These are phyloP conservation scores for Labyrinthula sp. DNA, from an alignment of 352 stramenopile genomes.

Conservation along the genomic window DNA sequence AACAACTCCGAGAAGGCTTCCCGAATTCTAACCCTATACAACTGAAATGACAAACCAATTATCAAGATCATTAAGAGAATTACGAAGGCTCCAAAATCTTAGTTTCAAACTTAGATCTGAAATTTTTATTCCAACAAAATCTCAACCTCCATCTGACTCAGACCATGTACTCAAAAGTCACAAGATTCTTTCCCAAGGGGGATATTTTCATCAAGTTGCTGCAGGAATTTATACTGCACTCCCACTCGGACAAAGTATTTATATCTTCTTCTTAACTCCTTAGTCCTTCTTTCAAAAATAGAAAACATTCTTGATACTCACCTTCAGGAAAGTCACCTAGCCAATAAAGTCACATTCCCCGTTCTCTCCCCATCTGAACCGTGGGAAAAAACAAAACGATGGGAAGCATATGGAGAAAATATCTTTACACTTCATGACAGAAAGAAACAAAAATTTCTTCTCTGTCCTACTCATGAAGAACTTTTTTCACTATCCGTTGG, in stretches of 20 bases:
- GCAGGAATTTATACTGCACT: constrained; percentile 53
- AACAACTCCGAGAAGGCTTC: too few species aligned
- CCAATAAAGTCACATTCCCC: constrained; percentile 54
- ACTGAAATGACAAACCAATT: too few species aligned
- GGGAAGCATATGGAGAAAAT: constrained; percentile 51
- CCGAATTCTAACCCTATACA: too few species aligned
- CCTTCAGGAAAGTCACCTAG: constrained; percentile 44
- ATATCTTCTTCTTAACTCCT: too few species aligned
- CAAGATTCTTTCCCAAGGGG: constrained; percentile 52
- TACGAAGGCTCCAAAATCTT: too few species aligned
- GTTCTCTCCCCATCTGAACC: constrained; percentile 48
- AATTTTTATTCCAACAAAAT: too few species aligned
- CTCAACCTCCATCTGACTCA: too few species aligned
- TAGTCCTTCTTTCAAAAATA: constrained; percentile 49
- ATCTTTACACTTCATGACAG: constrained; percentile 56
- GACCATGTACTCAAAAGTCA: too few species aligned
- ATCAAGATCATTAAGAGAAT: too few species aligned
- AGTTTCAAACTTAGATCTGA: too few species aligned
- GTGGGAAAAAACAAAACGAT: constrained; percentile 55
- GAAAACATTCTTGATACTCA: constrained; percentile 54
- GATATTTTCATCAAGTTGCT: constrained; percentile 56
- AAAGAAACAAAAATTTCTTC: constrained; percentile 43
- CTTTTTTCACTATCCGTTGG: constrained; percentile 54
- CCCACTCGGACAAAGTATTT: constrained; percentile 48
- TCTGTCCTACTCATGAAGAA: constrained; percentile 57